Base-by-base conservation (phyloP, 805 yeast genomes). In the Metschnikowia koreensis region DNA sequence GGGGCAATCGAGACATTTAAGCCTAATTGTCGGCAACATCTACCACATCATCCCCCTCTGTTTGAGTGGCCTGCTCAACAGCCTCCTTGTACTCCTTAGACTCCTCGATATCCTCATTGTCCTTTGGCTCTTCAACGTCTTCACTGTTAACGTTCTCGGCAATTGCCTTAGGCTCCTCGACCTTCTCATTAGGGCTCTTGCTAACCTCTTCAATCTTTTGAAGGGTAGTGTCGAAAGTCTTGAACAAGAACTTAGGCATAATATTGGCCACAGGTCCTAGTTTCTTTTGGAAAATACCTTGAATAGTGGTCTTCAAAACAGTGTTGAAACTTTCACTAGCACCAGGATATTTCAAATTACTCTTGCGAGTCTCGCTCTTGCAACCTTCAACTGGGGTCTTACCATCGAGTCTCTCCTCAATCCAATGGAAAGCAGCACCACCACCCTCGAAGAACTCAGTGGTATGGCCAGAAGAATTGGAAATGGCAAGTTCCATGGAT, bases 401-500 rank as follows among this genome's bases (percentile, higher is more conserved):
- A 9, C 60, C 60, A 8, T 39, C 52, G 33, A 55, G 48, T 0
- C 55, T 51, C 15, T 47, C 47, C 15, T 48, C 29, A n/a, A 57
- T 36, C 60, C 60, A 57, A 13, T 29, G 31, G n/a, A 57, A 31
- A 0, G 54, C 57, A 6, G 59, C 57, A 0, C 50, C 51, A 4
- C 43, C 36, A 8, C 60, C 60, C 26, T 53, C 54, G 9, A 52
- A 26, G 39, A 50, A 50, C 43, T 64, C 71, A 12, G 61, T 51
- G 26, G 60, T 44, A 46, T 69, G 74, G 0, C 69, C 71, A 16
- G 65, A 57, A n/a, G 56, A 44, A 11, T 56, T 40, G 33, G 66
- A 63, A 13, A 55, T 60, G 4, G 67, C 61, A 52, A 66, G 64
- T 50, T 69, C 73, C 40, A 67, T 54, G 5, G 69, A 65, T 9